Base-by-base conservation (phyloP, 2,329 filamentous ascomycete species). In the Penicillium hesseltinei region DNA sequence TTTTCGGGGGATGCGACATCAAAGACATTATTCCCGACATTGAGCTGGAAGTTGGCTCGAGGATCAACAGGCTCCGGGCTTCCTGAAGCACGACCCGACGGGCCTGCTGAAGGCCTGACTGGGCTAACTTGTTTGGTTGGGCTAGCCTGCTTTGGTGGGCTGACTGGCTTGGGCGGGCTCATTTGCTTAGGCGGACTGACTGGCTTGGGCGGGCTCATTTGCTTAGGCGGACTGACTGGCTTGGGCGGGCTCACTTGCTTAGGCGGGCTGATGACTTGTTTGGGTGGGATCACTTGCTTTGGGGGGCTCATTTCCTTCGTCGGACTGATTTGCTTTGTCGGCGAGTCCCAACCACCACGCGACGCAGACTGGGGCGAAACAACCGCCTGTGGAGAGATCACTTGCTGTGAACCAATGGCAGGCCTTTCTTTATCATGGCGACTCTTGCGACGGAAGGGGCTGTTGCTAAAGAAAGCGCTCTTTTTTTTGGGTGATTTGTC, bases 21-120 rank as follows among this genome's bases (percentile, higher is more conserved):
- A 68, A 99, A 96, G 11, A 99, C 91, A 67, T 99, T 99, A 67
- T 95, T 91, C 8, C 94, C 94, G 54, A 99, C 85, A 68, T 97
- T 97, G 29, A 99, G 82, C 60, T 96, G 93, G 67, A 97, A 87
- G 72, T 89, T 96, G 39, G 93, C 92, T 61, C 94, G 88, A 55
- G 93, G 92, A 70, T 97, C 94, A 38, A 94, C 92, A 1, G 90
- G 89, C 52, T 95, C 91, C 4, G 91, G 91, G 67, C 91, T 95
- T 52, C 79, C 80, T 43, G 69, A 67, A n/a, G 57, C 63, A 21
- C 65, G 68, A 19, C 66, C 65, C 40, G 58, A 46, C 5, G 62
- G 60, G 45, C 62, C 68, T 64, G 65, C 56, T 53, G 75, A 61
- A 71, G 79, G 51, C 72, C 80, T 69, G 70, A 80, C 64, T 62